Percentiles rank a stretch among this genome's conserved stretches.
phyloP scores from a whole-genome alignment of 2,329 filamentous ascomycete genomes.

The Diplocarpon mali region DNA sequence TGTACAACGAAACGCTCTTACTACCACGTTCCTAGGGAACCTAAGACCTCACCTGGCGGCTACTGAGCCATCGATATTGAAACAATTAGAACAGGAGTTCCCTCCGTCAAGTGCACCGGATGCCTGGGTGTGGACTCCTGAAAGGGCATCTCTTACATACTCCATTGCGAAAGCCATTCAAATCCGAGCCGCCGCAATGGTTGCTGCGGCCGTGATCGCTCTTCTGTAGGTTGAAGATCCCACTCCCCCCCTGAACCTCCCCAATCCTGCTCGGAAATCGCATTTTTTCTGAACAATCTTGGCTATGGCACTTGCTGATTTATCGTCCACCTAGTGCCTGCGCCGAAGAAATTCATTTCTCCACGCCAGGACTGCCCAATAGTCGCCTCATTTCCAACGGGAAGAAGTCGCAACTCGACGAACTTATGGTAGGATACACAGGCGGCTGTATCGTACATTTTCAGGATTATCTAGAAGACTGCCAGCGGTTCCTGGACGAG shows the following conservation, averaged over 20 bases:
- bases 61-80: conserved; percentile 30
- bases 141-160: conserved; percentile 48
- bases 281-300: too few relatives aligned
- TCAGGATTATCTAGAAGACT: conserved; percentile 60
- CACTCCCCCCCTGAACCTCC: too few relatives aligned
- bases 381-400: background rate
- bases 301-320: too few relatives aligned
- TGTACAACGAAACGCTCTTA: conserved; percentile 32
- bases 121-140: conserved; percentile 51
- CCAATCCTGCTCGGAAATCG: too few relatives aligned
- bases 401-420: conserved; percentile 32
- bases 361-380: conserved; percentile 14
- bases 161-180: conserved; percentile 61
- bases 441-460: conserved; percentile 74
- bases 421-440: conserved; percentile 68
- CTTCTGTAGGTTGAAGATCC: conserved; percentile 34
- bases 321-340: conserved; percentile 31
- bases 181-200: conserved; percentile 59
- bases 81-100: conserved; percentile 41
- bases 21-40: conserved; percentile 63
- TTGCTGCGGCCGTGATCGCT: conserved; percentile 62
- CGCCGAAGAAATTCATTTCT: conserved; percentile 49
- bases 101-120: conserved; percentile 36
- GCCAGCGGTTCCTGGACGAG: conserved; percentile 55
- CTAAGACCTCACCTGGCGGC: conserved; percentile 43